Conservation (phyloP, 2,329 filamentous ascomycete genomes). For the Cercospora berteroae region DNA sequence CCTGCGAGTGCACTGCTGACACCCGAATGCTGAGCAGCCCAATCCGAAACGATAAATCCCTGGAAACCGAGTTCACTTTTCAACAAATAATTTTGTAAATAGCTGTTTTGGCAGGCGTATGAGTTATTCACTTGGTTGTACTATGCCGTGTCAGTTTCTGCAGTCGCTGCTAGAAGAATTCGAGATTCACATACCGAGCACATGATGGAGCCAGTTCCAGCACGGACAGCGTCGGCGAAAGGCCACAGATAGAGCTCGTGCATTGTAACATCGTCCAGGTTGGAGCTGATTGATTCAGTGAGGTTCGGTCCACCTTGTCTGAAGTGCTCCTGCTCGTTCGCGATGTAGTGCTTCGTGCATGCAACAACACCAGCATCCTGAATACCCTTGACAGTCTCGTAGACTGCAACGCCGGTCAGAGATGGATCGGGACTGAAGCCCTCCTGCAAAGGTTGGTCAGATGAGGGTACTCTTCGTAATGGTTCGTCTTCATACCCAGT, state of each 20-base stretch:
- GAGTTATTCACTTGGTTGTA: slow-evolving; percentile 80
- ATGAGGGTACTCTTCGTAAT: neutral
- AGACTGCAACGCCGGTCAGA: slow-evolving; percentile 69
- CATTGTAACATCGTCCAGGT: slow-evolving; percentile 63
- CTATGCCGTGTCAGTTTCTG: neutral
- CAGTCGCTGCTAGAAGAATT: neutral
- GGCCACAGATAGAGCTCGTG: slow-evolving; percentile 45
- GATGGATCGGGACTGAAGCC: slow-evolving; percentile 71
- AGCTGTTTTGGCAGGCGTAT: slow-evolving; percentile 76
- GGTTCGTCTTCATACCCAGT: slow-evolving; percentile 57
- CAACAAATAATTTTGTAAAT: slow-evolving; percentile 70
- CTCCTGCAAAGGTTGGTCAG: neutral
- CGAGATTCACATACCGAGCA: slow-evolving; percentile 44
- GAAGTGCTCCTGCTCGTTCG: slow-evolving; percentile 73
- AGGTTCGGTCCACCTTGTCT: slow-evolving; percentile 60
- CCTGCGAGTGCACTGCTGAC: slow-evolving; percentile 67
- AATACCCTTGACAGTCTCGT: slow-evolving; percentile 73
- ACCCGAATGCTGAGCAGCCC: slow-evolving; percentile 69
- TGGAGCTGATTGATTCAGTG: slow-evolving; percentile 59
- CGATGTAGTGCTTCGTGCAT: slow-evolving; percentile 75
- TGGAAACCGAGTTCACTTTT: slow-evolving; percentile 81
- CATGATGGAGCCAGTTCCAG: slow-evolving; percentile 53
- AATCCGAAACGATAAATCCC: slow-evolving; percentile 69
- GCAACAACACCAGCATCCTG: slow-evolving; percentile 80
- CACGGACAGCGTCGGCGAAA: slow-evolving; percentile 52